A percentile compares a stretch with the other conserved stretches of the same genome.
Evolutionary conservation across 2,329 filamentous ascomycete species (phyloP).

Genomic region (Colletotrichum cordylinicola): DNA sequence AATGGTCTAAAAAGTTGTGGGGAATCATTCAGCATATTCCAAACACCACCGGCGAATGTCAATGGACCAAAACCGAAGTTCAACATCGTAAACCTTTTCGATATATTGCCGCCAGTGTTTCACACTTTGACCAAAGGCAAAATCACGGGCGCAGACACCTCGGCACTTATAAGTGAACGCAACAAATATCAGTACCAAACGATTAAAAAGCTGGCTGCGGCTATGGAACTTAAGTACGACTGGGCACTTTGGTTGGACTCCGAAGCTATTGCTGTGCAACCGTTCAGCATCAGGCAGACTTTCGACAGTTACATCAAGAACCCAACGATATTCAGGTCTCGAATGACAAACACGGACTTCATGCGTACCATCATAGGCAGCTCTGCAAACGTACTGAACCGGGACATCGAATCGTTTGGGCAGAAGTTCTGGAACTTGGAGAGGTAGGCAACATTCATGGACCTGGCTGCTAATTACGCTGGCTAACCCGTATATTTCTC

Average conservation of each 20-base stretch:
- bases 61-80: neutral
- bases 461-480: neutral
- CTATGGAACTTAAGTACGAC: neutral
- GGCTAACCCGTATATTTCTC: neutral
- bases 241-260: conserved; percentile 15
- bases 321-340: conserved; percentile 4
- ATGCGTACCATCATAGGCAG: neutral
- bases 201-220: conserved; percentile 10
- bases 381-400: neutral
- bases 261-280: conserved; percentile 6
- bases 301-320: neutral
- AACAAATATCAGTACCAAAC: conserved; percentile 9
- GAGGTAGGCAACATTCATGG: neutral
- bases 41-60: neutral
- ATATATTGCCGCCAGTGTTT: neutral
- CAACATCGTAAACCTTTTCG: neutral
- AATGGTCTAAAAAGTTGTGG: neutral
- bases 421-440: neutral
- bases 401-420: neutral
- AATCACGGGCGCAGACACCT: neutral
- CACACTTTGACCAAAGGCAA: neutral
- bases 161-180: neutral
- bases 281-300: neutral
- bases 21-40: conserved; percentile 1
- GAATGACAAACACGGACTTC: neutral